Percentiles rank a stretch among this genome's conserved stretches.
Conservation (phyloP, 768 basidiomycete species). For the Boletellus ananiceps region DNA sequence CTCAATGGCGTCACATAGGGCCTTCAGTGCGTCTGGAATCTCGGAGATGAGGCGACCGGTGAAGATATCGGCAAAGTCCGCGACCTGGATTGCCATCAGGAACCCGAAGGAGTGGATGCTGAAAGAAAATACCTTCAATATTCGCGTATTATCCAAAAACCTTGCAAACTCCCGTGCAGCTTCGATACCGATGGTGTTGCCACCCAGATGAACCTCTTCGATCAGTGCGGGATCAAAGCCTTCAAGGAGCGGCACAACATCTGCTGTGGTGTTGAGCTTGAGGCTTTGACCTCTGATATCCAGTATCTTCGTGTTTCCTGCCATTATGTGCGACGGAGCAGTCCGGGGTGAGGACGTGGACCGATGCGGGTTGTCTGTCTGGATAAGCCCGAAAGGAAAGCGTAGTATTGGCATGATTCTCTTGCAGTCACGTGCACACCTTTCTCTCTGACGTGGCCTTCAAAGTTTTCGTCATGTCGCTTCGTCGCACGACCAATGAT, state of each 20-base stretch:
- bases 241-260: conserved; percentile 69
- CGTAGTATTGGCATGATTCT: background rate
- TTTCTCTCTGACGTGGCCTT: background rate
- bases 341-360: too few relatives aligned
- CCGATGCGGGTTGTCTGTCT: background rate
- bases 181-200: conserved; percentile 91
- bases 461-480: conserved; percentile 10
- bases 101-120: background rate
- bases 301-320: conserved; percentile 12
- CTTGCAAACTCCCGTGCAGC: conserved; percentile 82
- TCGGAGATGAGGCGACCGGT: conserved; percentile 94
- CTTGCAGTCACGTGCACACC: conserved; percentile 22
- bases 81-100: conserved; percentile 53
- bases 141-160: conserved; percentile 62
- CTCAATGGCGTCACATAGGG: conserved; percentile 84
- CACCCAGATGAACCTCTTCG: conserved; percentile 90
- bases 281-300: conserved; percentile 38
- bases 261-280: conserved; percentile 72
- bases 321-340: conserved; percentile 13
- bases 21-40: conserved; percentile 84
- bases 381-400: background rate
- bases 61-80: conserved; percentile 97
- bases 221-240: conserved; percentile 60
- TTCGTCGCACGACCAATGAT: conserved; percentile 35
- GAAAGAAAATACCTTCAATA: conserved; percentile 53